Percentiles rank a stretch among this genome's conserved stretches.
These are phyloP conservation scores for Spatholobus suberectus DNA, from an alignment of 306 rosid genomes.

Conservation along the genomic window DNA sequence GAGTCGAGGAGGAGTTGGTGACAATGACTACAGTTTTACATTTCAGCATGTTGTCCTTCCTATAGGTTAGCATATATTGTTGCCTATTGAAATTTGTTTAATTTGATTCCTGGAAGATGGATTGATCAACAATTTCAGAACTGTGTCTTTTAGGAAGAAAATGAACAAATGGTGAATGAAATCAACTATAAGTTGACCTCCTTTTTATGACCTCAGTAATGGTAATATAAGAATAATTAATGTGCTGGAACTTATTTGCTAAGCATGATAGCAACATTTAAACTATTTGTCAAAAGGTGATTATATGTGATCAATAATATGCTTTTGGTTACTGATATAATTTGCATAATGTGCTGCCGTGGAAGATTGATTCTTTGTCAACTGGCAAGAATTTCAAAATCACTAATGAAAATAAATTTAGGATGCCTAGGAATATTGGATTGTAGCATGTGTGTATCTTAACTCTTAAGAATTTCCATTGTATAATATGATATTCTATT, in stretches of 20 bases:
- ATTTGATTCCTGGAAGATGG: conserved; percentile 16
- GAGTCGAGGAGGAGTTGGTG: conserved; percentile 91
- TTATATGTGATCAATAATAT: background rate
- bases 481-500: conserved; percentile 12
- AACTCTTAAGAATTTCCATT: background rate
- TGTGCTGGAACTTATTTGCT: conserved; percentile 21
- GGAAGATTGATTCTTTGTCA: conserved; percentile 15
- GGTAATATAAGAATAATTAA: background rate
- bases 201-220: conserved; percentile 5
- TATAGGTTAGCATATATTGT: conserved; percentile 66
- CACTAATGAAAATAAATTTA: background rate
- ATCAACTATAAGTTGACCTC: background rate
- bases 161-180: conserved; percentile 1
- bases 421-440: conserved; percentile 4
- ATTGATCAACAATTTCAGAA: background rate
- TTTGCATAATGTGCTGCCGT: conserved; percentile 9
- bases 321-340: background rate
- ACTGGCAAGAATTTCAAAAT: background rate
- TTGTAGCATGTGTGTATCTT: background rate
- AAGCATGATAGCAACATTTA: background rate
- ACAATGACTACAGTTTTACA: conserved; percentile 89
- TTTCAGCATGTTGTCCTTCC: conserved; percentile 93
- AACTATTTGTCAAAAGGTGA: background rate
- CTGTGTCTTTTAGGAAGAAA: background rate
- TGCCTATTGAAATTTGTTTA: background rate